A percentile compares a stretch with the other conserved stretches of the same genome.
Evolutionary conservation across 345 rosid genomes (phyloP).

Genomic region (Salix suchowensis): DNA sequence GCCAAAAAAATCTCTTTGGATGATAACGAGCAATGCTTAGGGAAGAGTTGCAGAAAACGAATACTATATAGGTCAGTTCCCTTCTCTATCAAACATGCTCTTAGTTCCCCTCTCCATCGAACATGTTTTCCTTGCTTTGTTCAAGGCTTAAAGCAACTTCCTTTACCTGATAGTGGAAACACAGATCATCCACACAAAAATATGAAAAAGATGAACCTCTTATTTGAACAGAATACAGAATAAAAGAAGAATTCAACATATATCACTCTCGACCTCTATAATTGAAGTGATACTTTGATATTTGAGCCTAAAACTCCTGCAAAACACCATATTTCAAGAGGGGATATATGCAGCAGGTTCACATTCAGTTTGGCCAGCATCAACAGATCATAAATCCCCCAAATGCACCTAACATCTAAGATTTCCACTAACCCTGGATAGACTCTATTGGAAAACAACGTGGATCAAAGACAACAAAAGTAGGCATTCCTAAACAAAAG

Average conservation of each 20-base stretch:
- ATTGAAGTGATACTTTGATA: background rate
- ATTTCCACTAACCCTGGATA: background rate
- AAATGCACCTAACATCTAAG: background rate
- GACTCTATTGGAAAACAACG: background rate
- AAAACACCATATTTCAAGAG: background rate
- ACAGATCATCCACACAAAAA: background rate
- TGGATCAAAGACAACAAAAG: background rate
- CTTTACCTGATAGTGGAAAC: background rate
- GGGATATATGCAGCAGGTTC: background rate
- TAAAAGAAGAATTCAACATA: background rate
- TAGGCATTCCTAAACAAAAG: background rate
- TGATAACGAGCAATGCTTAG: too few relatives aligned
- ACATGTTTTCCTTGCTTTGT: background rate
- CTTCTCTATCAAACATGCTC: background rate
- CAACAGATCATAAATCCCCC: background rate
- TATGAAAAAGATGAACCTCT: background rate
- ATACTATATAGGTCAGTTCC: background rate
- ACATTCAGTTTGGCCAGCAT: background rate
- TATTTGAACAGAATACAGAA: background rate
- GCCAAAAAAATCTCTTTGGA: background rate
- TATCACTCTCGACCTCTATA: background rate
- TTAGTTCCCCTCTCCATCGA: background rate
- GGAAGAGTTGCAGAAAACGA: background rate
- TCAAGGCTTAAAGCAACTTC: background rate
- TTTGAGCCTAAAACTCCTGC: background rate